Evolutionary conservation across 345 rosid genomes (phyloP).

Genomic region (Geranium rotundifolium): DNA sequence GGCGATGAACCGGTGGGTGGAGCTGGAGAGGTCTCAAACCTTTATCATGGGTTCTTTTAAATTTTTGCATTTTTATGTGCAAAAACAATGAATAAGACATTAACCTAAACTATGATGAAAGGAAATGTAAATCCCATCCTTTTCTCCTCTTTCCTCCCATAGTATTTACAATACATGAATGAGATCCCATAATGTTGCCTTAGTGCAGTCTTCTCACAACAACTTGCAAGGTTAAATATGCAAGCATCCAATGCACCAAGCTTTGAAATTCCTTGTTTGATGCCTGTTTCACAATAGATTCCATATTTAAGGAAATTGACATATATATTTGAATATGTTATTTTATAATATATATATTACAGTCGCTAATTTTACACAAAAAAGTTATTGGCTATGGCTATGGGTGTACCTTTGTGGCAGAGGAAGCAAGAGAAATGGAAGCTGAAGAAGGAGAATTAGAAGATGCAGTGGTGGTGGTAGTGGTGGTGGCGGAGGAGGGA

Average conservation of each 20-base stretch:
- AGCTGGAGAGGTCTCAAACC: no score
- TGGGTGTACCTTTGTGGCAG: background rate
- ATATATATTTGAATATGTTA: no score
- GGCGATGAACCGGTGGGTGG: no score
- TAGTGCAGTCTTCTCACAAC: constrained; percentile 50
- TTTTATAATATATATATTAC: no score
- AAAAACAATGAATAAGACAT: no score
- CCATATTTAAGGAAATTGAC: constrained; percentile 11
- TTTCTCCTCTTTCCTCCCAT: background rate
- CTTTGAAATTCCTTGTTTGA: constrained; percentile 43
- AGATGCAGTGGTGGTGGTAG: no score
- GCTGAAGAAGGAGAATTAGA: background rate
- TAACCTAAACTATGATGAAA: no score
- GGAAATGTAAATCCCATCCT: background rate
- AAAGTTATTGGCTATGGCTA: no score
- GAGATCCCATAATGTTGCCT: constrained; percentile 12
- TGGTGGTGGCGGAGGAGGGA: background rate
- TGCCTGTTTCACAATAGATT: constrained; percentile 41
- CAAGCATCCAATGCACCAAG: constrained; percentile 50
- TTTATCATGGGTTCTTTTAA: no score
- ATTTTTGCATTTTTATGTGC: no score
- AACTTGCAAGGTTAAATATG: constrained; percentile 47
- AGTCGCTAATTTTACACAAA: no score
- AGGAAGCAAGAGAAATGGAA: background rate
- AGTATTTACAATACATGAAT: constrained; percentile 31